These are phyloP conservation scores for Didymella glomerata DNA, from an alignment of 2,329 filamentous ascomycete species.

Conservation along the genomic window DNA sequence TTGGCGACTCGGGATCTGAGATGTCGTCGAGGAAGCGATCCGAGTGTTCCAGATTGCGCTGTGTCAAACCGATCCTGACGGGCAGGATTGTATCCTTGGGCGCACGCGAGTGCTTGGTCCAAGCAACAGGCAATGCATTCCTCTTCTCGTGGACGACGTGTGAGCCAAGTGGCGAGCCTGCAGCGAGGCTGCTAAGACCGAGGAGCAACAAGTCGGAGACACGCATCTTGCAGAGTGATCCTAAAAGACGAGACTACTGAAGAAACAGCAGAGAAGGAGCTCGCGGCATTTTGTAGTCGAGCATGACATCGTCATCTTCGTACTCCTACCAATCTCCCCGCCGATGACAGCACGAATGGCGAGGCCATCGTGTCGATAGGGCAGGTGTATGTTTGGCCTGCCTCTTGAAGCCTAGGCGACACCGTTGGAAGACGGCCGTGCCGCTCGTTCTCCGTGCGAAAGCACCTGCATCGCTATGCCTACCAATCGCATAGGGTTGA, in stretches of 20 bases:
- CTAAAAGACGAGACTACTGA: not conserved
- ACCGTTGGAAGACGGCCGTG: not conserved
- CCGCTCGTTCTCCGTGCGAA: not conserved
- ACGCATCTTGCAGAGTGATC: slow-evolving; percentile 18
- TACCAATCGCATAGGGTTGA: slow-evolving; percentile 4
- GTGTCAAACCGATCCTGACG: slow-evolving; percentile 24
- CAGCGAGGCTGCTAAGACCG: slow-evolving; percentile 11
- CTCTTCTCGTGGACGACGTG: slow-evolving; percentile 28
- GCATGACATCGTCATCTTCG: not conserved
- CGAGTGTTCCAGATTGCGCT: slow-evolving; percentile 28
- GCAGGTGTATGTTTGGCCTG: slow-evolving; percentile 10
- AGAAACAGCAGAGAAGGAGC: not conserved
- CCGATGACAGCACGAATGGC: not conserved
- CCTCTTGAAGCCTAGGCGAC: slow-evolving; percentile 12
- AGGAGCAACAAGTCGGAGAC: slow-evolving; percentile 18
- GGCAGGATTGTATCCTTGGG: slow-evolving; percentile 22
- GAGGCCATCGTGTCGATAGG: not conserved
- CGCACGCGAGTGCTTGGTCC: slow-evolving; percentile 26
- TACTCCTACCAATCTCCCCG: not conserved
- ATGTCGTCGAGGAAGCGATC: slow-evolving; percentile 28
- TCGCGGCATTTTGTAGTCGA: slow-evolving; percentile 5
- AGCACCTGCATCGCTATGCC: not conserved
- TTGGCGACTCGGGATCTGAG: slow-evolving; percentile 29
- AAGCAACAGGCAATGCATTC: slow-evolving; percentile 21
- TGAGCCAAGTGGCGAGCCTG: slow-evolving; percentile 13